These are phyloP conservation scores for Acephala macrosclerotiorum DNA, from an alignment of 2,329 filamentous ascomycete species.

Conservation along the genomic window DNA sequence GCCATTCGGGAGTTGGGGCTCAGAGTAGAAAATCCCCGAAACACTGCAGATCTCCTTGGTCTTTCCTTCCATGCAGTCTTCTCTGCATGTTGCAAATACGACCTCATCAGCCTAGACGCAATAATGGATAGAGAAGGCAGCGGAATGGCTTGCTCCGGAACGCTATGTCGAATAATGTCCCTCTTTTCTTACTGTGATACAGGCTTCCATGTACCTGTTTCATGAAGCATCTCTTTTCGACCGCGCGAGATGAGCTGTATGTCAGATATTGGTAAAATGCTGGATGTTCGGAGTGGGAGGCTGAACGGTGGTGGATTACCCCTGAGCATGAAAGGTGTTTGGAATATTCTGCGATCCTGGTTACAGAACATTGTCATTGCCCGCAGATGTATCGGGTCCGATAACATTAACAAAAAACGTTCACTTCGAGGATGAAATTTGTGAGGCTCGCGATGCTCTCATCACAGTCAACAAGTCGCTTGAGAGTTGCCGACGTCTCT, in stretches of 20 bases:
- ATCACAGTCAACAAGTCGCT: too few species aligned
- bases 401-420: background rate
- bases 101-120: background rate
- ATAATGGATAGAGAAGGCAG: background rate
- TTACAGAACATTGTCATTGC: background rate
- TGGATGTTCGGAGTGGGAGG: background rate
- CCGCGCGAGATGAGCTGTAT: background rate
- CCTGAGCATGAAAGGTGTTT: slow-evolving; percentile 14
- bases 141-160: background rate
- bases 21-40: background rate
- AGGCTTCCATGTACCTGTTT: background rate
- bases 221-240: background rate
- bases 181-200: background rate
- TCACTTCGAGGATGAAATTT: background rate
- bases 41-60: background rate
- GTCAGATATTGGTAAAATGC: background rate
- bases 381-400: background rate
- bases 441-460: background rate
- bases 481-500: too few species aligned
- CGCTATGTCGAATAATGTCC: background rate
- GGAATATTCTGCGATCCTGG: slow-evolving; percentile 20
- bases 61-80: background rate
- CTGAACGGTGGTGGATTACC: background rate
- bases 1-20: background rate
- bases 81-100: background rate